A percentile compares a stretch with the other conserved stretches of the same genome.
phyloP scores from a whole-genome alignment of 2,329 filamentous ascomycete species.

The Xylariaceae sp. region DNA sequence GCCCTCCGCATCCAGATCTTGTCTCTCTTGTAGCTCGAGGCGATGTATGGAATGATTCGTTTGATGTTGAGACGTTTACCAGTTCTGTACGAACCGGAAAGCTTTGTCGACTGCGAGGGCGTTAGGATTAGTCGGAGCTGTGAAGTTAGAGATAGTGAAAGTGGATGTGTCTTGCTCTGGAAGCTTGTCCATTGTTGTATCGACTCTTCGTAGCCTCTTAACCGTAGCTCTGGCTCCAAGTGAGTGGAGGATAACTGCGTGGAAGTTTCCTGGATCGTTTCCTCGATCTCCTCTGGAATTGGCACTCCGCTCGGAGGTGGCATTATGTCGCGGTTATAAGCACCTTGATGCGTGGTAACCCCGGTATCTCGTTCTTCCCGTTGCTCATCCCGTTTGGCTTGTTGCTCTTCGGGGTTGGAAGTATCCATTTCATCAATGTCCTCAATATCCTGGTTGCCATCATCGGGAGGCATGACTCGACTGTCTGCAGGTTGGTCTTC shows the following conservation, averaged over 20 bases:
- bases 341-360: slow-evolving; percentile 56
- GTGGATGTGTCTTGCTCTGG: slow-evolving; percentile 76
- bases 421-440: slow-evolving; percentile 46
- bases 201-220: slow-evolving; percentile 52
- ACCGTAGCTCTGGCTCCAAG: slow-evolving; percentile 45
- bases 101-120: slow-evolving; percentile 90
- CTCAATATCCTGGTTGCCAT: slow-evolving; percentile 43
- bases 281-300: slow-evolving; percentile 45
- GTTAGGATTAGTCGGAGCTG: slow-evolving; percentile 93
- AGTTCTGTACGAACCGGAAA: slow-evolving; percentile 93
- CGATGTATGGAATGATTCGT: slow-evolving; percentile 98
- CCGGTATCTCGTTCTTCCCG: slow-evolving; percentile 55
- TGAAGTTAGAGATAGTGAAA: slow-evolving; percentile 85
- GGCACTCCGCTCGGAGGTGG: slow-evolving; percentile 33
- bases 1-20: slow-evolving; percentile 99
- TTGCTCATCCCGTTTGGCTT: slow-evolving; percentile 41
- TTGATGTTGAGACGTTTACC: slow-evolving; percentile 99
- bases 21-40: slow-evolving; percentile 96
- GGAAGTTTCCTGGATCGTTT: slow-evolving; percentile 49
- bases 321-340: slow-evolving; percentile 50
- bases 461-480: slow-evolving; percentile 51
- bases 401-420: slow-evolving; percentile 37
- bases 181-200: slow-evolving; percentile 79
- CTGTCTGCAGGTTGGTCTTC: slow-evolving; percentile 51
- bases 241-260: slow-evolving; percentile 71